These are phyloP conservation scores for Microthlaspi erraticum DNA, from an alignment of 345 rosid genomes.

Conservation along the genomic window DNA sequence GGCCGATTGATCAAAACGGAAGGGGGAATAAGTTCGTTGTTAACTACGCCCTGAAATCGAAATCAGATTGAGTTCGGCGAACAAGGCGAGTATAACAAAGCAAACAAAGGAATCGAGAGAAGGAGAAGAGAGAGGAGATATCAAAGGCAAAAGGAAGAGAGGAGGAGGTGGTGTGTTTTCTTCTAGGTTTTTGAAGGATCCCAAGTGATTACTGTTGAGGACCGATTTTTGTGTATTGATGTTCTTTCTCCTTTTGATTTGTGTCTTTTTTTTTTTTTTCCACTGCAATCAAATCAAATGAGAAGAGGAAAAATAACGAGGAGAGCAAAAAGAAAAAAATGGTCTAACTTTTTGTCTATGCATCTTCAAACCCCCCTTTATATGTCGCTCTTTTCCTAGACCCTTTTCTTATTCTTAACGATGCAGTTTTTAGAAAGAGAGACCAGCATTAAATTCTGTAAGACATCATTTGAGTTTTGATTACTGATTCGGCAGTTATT, in stretches of 20 bases:
- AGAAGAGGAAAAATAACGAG: neutral
- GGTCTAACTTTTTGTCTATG: constrained; percentile 7
- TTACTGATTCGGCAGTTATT: constrained; percentile 21
- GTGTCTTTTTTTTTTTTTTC: neutral
- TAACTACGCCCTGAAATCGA: constrained; percentile 27
- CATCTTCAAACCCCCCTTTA: constrained; percentile 18
- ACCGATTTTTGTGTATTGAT: constrained; percentile 31
- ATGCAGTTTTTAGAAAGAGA: constrained; percentile 35
- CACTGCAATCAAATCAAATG: constrained; percentile 11
- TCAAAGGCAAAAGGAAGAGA: neutral
- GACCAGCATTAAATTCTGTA: constrained; percentile 26
- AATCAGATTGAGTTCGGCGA: constrained; percentile 23
- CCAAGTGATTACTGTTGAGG: constrained; percentile 41
- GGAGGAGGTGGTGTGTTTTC: constrained; percentile 16
- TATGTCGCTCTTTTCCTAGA: neutral
- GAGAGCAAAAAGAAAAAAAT: neutral
- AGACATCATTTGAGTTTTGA: constrained; percentile 28
- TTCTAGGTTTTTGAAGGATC: constrained; percentile 36
- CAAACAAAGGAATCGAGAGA: constrained; percentile 20
- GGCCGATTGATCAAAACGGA: constrained; percentile 34
- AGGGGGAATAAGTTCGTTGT: constrained; percentile 24
- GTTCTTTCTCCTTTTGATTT: constrained; percentile 20
- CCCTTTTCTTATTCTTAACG: constrained; percentile 5
- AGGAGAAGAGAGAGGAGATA: constrained; percentile 11
- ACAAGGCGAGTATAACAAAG: constrained; percentile 8